Evolutionary conservation across 768 basidiomycete genomes (phyloP), one percentile per base, ranked within the genome.

Genomic region (Clitopilus passeckerianus): DNA sequence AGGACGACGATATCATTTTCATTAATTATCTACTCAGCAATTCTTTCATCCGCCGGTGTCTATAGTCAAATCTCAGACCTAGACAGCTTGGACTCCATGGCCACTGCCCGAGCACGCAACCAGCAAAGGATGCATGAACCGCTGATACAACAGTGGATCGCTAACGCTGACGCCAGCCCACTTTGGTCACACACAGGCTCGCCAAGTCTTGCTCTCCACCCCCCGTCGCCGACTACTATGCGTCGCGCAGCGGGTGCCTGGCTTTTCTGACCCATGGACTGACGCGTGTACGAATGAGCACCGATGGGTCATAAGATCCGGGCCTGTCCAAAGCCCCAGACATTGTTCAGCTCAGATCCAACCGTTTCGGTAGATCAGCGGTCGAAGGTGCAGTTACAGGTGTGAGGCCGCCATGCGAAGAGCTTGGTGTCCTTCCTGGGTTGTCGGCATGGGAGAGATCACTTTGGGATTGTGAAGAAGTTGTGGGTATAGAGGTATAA

Each of bases 351-450:
- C 65, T 64, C 55, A 63, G 46, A 63, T 66, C 62, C 34, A 66
- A 37, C 46, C 63, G 53, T 46, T 60, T 60, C 24, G 57, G 52
- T 57, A 61, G 46, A 46, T 61, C 63, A 37, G 55, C 54, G 20
- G 61, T 50, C 62, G 67, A 20, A 67, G 71, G 60, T 60, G 69
- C 66, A 63, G 67, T 69, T 22, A 74, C 71, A 22, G 86, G 85
- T 34, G 85, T 80, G 54, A 74, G 72, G 22, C 80, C 83, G n/a
- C 85, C 86, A 67, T 86, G 79, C 20, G 79, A 81, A 27, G 86
- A 86, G 59, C 74, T 82, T 0, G 86, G 86, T 16, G 86, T 87
- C 66, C 81, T 72, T 53, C 78, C 75, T 30, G 68, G 58, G 63
- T 64, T 68, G 66, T 72, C 76, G 59, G 63, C 34, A 24, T 59